Evolutionary conservation across 2,329 filamentous ascomycete genomes (phyloP), one percentile per base, ranked within the genome.

Genomic region (Hypocreales sp.): DNA sequence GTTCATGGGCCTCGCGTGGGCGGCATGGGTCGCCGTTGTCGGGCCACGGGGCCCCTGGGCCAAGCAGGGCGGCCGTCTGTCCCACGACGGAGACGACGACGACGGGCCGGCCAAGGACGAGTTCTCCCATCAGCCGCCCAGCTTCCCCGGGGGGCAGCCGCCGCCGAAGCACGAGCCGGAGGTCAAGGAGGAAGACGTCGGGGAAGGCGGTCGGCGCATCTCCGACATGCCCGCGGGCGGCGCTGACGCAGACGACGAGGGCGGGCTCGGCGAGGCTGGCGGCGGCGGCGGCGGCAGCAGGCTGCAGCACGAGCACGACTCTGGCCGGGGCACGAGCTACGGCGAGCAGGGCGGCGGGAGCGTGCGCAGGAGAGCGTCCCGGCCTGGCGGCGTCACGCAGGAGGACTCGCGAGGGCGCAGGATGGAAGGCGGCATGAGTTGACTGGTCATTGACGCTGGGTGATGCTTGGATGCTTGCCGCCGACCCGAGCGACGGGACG

Each of bases 1-100:
- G 1, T 77, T 75, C 22, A 68, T 79, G 47, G 58, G 61, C 1
- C 20, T 74, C 1, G 73, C 68, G 0, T 92, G 81, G 77, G 47
- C 66, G 2, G 24, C 66, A 40, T 80, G 38, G 43, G 45, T 28
- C 13, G 58, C 48, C 7, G 55, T 56, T 19, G 47, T 34, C 8
- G 35, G 35, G 14, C 28, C 36, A 20, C 27, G 29, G 20, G 24
- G n/a, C 6, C 5, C 27, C 7, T 8, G 33, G 18, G 20, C 35
- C 26, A 22, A 32, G 25, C 20, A 30, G 26, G 29, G 35, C 25
- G 29, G 27, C 6, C 32, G 27, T 17, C n/a, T n/a, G n/a, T 24
- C 23, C 9, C 14, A 27, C n/a, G 27, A 30, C 15, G 34, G 28
- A 11, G 35, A 40, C 9, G 41, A 43, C 4, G 38, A 44, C 26